Evolutionary conservation across 345 rosid genomes (phyloP), one percentile per base, ranked within the genome.

Genomic region (Cardamine occulta): DNA sequence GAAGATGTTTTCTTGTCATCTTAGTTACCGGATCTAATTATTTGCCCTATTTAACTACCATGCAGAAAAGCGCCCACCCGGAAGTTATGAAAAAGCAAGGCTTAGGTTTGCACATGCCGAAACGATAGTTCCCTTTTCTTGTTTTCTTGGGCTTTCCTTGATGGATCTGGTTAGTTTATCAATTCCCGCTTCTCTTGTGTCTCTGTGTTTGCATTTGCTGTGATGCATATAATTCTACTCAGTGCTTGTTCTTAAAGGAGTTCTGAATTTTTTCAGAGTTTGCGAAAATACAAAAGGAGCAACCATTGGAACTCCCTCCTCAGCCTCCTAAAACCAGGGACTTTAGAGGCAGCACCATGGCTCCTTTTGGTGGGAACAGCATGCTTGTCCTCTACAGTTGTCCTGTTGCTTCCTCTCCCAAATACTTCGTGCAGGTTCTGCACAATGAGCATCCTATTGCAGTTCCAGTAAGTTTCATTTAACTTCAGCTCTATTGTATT

Each of bases 61-160:
- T 80, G 78, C 80, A 95, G 98, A 87, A 59, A 85, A 90, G 29
- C 88, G 66, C 68, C 73, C 87, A 73, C 84, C 90, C 29, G 98
- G 99, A 74, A 93, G 93, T 81, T 89, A 78, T 51, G 99, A 90
- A 70, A 93, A 89, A 85, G 97, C 93, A 47, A 88, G 98, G 79
- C 88, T 93, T 81, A 86, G 93, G 26, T 90, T 95, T 82, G 99
- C 99, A 4, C 99, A 90, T 87, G 99, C 96, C 1, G 98, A 95
- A 82, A 95, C 99, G 21, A 86, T 95, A 79, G 88, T 95, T 75
- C 97, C 98, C 6, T 95, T 95, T 70, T 80, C 98, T 68, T 95
- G 99, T 80, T 86, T 93, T 68, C 97, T 95, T 69, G 99, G 99
- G 37, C 98, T 90, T 70, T 90, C 84, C 97, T 95, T 47, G 87